Conservation (phyloP, 1,284 basidiomycete species). For the Marasmius tenuissimus region DNA sequence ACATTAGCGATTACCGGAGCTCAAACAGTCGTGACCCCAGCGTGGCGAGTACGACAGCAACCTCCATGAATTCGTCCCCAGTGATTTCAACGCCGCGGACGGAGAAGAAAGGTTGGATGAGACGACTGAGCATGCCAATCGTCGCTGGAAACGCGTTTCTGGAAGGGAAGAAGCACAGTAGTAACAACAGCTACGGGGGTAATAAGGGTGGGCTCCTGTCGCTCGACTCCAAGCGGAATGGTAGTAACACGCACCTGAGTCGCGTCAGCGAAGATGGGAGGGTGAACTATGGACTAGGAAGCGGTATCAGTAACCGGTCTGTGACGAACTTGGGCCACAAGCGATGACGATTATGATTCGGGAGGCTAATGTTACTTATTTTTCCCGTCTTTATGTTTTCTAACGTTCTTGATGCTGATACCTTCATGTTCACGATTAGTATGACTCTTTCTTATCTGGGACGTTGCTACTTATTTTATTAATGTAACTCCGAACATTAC, state of each 20-base stretch:
- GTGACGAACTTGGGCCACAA: slow-evolving; percentile 37
- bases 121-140: slow-evolving; percentile 74
- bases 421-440: neutral
- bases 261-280: slow-evolving; percentile 39
- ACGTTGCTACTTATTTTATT: neutral
- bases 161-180: slow-evolving; percentile 39
- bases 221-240: slow-evolving; percentile 44
- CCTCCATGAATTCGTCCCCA: slow-evolving; percentile 38
- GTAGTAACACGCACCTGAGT: slow-evolving; percentile 38
- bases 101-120: slow-evolving; percentile 67
- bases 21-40: slow-evolving; percentile 12
- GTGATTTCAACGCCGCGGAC: slow-evolving; percentile 28
- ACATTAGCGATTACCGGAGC: neutral
- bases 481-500: neutral
- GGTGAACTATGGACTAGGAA: slow-evolving; percentile 40
- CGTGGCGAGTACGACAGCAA: slow-evolving; percentile 30
- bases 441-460: neutral
- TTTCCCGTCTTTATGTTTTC: neutral
- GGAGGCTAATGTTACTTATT: neutral
- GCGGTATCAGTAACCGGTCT: slow-evolving; percentile 41
- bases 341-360: slow-evolving; percentile 20
- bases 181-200: slow-evolving; percentile 21
- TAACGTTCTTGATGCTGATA: neutral
- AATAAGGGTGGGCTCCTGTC: slow-evolving; percentile 31
- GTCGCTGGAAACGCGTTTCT: slow-evolving; percentile 56